These are phyloP conservation scores for Erodium maritimum DNA, from an alignment of 345 rosid species.

Conservation along the genomic window DNA sequence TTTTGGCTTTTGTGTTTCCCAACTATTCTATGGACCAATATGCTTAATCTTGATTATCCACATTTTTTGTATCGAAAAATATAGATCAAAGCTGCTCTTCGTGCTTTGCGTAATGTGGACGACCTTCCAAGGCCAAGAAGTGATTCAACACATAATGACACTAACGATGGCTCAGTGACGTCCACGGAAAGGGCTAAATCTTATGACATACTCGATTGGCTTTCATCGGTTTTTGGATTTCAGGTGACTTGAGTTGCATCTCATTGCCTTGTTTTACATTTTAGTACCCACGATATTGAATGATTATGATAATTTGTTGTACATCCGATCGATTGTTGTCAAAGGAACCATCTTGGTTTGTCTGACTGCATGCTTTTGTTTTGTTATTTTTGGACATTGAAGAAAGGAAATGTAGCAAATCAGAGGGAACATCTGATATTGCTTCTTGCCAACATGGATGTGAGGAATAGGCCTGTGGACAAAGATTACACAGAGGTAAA, in stretches of 20 bases:
- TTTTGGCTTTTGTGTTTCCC: neutral
- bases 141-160: conserved; percentile 10
- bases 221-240: conserved; percentile 82
- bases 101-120: conserved; percentile 42
- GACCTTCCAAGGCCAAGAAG: conserved; percentile 49
- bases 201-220: conserved; percentile 84
- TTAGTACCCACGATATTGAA: neutral
- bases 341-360: too few relatives aligned
- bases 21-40: conserved; percentile 5
- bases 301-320: too few relatives aligned
- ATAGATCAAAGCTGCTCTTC: conserved; percentile 74
- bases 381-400: conserved; percentile 16
- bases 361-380: neutral
- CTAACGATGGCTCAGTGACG: conserved; percentile 9
- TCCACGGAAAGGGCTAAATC: conserved; percentile 33
- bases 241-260: conserved; percentile 46
- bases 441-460: conserved; percentile 82
- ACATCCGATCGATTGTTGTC: too few relatives aligned
- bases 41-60: neutral
- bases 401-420: conserved; percentile 99
- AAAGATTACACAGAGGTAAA: conserved; percentile 34
- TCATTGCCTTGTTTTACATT: conserved; percentile 1
- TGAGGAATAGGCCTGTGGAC: conserved; percentile 29
- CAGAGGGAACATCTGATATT: conserved; percentile 96
- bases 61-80: neutral